Conservation (phyloP, 2,329 filamentous ascomycete genomes). For the Sporothrix luriei region DNA sequence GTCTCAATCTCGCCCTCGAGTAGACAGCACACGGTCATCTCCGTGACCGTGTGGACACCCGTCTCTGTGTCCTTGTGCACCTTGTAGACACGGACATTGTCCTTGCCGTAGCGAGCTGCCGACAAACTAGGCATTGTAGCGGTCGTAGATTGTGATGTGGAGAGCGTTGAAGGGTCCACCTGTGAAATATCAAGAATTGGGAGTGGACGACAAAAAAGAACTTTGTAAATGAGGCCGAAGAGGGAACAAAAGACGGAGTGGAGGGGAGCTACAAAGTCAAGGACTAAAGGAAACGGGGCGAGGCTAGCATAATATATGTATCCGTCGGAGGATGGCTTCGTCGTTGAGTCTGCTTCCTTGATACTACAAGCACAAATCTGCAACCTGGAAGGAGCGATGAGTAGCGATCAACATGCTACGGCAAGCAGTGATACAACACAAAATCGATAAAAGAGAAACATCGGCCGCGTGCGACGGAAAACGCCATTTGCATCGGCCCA, state of each 20-base stretch:
- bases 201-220: too few species aligned
- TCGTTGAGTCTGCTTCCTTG: not conserved
- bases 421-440: constrained; percentile 13
- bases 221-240: not conserved
- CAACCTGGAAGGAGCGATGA: constrained; percentile 25
- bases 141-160: not conserved
- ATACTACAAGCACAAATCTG: constrained; percentile 1
- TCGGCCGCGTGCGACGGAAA: constrained; percentile 32
- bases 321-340: not conserved
- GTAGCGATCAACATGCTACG: constrained; percentile 5
- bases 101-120: constrained; percentile 82
- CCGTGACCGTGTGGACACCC: constrained; percentile 80
- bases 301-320: constrained; percentile 21
- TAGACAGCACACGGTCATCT: constrained; percentile 92
- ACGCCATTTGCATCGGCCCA: constrained; percentile 34
- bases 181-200: too few species aligned
- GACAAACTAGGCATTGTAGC: constrained; percentile 58
- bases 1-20: constrained; percentile 90
- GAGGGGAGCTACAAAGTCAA: constrained; percentile 5
- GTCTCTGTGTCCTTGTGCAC: constrained; percentile 78
- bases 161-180: not conserved
- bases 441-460: not conserved
- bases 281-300: not conserved
- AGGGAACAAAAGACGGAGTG: not conserved
- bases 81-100: constrained; percentile 98